Evolutionary conservation across 768 basidiomycete species (phyloP).

Genomic region (Suillus subluteus): DNA sequence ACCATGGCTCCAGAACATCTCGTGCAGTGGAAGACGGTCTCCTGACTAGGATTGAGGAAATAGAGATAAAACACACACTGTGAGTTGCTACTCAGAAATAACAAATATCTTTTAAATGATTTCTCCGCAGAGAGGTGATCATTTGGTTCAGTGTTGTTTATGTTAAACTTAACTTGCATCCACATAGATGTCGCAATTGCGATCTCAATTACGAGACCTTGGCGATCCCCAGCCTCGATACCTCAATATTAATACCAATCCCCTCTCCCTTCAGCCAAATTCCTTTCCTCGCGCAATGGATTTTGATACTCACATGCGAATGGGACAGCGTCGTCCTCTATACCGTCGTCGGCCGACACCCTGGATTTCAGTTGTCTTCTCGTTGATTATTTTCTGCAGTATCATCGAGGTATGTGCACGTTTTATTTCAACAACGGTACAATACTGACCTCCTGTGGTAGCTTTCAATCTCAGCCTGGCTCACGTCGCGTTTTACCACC

Average conservation of each 20-base stretch:
- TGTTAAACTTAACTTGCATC: conserved; percentile 20
- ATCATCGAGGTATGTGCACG: conserved; percentile 59
- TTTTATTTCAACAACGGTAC: not conserved
- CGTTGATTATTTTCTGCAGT: conserved; percentile 53
- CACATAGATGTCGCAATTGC: conserved; percentile 35
- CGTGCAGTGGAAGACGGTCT: conserved; percentile 41
- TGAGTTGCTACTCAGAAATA: conserved; percentile 19
- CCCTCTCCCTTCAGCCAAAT: conserved; percentile 57
- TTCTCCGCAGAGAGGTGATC: conserved; percentile 11
- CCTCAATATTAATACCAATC: conserved; percentile 44
- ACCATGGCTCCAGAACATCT: conserved; percentile 39
- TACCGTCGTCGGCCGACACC: conserved; percentile 5
- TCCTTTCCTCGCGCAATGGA: conserved; percentile 45
- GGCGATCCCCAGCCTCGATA: conserved; percentile 33
- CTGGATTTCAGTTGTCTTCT: conserved; percentile 53
- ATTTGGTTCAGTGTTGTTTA: not conserved
- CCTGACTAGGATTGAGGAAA: conserved; percentile 33
- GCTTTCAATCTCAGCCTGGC: conserved; percentile 76
- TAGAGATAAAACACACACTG: conserved; percentile 33
- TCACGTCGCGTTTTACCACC: conserved; percentile 62
- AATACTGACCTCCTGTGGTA: conserved; percentile 27
- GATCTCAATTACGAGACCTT: conserved; percentile 41
- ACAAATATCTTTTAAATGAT: not conserved
- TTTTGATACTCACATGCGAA: conserved; percentile 44
- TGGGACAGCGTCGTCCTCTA: conserved; percentile 47